A percentile compares a stretch with the other conserved stretches of the same genome.
These are phyloP conservation scores for Verticillium alfalfae DNA, from an alignment of 2,329 filamentous ascomycete genomes.

Conservation along the genomic window DNA sequence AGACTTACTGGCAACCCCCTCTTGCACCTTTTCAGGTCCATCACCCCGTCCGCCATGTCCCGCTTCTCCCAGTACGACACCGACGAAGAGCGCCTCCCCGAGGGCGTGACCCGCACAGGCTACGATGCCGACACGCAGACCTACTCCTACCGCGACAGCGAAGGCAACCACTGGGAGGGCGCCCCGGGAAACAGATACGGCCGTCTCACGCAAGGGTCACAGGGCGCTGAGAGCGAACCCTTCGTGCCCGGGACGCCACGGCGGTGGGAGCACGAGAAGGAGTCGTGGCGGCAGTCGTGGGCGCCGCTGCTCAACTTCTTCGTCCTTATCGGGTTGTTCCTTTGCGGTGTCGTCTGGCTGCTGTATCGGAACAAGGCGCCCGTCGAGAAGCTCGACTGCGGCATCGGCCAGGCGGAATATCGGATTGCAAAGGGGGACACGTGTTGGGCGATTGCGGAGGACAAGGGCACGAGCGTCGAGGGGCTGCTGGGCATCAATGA, in stretches of 20 bases:
- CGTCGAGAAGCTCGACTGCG: conserved; percentile 17
- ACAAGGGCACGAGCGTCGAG: conserved; percentile 34
- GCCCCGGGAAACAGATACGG: conserved; percentile 45
- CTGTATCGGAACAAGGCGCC: conserved; percentile 20
- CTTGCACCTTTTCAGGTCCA: neutral
- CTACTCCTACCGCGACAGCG: conserved; percentile 45
- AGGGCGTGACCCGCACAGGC: conserved; percentile 47
- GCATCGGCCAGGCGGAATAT: conserved; percentile 25
- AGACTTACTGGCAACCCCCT: neutral
- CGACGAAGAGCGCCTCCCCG: conserved; percentile 47
- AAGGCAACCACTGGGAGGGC: conserved; percentile 45
- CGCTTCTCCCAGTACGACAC: conserved; percentile 36
- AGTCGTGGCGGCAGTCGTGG: conserved; percentile 46
- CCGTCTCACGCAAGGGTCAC: conserved; percentile 32
- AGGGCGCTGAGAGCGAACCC: conserved; percentile 9
- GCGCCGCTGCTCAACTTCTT: conserved; percentile 55
- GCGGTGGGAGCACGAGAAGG: conserved; percentile 14
- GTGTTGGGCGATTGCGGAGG: conserved; percentile 46
- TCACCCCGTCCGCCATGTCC: conserved; percentile 23
- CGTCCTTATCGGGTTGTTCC: conserved; percentile 43
- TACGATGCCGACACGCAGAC: conserved; percentile 51
- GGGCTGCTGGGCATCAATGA: conserved; percentile 37
- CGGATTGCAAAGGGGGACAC: conserved; percentile 40
- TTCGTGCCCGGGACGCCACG: neutral
- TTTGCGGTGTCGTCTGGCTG: conserved; percentile 46